These are phyloP conservation scores for Cytospora mali DNA, from an alignment of 2,329 filamentous ascomycete genomes.

Conservation along the genomic window DNA sequence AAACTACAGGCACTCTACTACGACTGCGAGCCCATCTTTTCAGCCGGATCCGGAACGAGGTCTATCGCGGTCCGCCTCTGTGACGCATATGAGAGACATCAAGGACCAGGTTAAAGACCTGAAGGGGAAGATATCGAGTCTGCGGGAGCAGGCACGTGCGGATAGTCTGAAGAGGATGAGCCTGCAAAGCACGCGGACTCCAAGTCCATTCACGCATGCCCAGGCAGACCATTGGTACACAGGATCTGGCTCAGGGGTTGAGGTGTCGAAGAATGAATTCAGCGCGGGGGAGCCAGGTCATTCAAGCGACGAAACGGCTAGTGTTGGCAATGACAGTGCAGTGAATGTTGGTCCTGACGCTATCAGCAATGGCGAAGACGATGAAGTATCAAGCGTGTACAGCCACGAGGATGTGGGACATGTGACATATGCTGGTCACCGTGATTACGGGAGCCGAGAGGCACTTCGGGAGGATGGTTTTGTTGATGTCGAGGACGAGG, in stretches of 20 bases:
- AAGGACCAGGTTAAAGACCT: constrained; percentile 85
- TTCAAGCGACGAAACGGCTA: constrained; percentile 17
- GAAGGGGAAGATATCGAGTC: constrained; percentile 79
- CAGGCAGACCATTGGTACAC: constrained; percentile 57
- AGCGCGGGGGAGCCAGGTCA: constrained; percentile 26
- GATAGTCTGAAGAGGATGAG: constrained; percentile 79
- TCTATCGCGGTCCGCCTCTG: constrained; percentile 68
- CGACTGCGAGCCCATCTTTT: constrained; percentile 50
- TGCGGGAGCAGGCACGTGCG: constrained; percentile 77
- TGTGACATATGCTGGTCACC: constrained; percentile 29
- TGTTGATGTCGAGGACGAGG: constrained; percentile 38
- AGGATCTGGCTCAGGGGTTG: constrained; percentile 24
- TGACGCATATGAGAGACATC: constrained; percentile 71
- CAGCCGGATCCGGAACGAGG: constrained; percentile 48
- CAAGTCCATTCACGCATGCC: constrained; percentile 78
- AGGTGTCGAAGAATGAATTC: constrained; percentile 22
- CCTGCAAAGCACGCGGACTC: constrained; percentile 72
- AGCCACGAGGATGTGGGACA: constrained; percentile 36
- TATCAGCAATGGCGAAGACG: constrained; percentile 31
- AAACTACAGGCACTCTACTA: constrained; percentile 35
- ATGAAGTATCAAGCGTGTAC: constrained; percentile 36
- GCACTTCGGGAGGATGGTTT: constrained; percentile 31
- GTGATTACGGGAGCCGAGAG: constrained; percentile 35
- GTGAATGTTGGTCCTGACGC: constrained; percentile 31
- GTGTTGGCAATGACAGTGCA: constrained; percentile 19